phyloP scores from a whole-genome alignment of 2,329 filamentous ascomycete genomes.

The Hypoxylon sp. region DNA sequence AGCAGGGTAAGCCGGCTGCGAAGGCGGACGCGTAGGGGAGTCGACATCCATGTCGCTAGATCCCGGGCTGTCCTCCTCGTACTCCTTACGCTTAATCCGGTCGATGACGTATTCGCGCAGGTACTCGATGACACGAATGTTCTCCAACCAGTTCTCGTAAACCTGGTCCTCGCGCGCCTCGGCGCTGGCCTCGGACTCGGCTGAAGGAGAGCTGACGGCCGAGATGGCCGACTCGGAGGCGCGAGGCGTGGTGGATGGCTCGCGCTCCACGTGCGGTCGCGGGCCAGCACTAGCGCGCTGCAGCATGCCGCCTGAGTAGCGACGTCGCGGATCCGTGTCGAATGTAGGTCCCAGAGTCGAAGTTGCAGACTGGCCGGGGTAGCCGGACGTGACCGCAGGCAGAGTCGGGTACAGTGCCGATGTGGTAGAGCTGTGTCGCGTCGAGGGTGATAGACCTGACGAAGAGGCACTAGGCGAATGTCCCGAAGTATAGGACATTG shows the following conservation, averaged over 20 bases:
- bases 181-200: slow-evolving; percentile 67
- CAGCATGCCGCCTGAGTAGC: slow-evolving; percentile 77
- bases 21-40: slow-evolving; percentile 50
- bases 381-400: slow-evolving; percentile 78
- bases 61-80: slow-evolving; percentile 56
- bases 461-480: slow-evolving; percentile 82
- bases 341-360: slow-evolving; percentile 79
- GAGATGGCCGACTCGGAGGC: slow-evolving; percentile 59
- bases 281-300: slow-evolving; percentile 68
- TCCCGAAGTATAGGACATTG: slow-evolving; percentile 82
- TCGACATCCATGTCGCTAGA: slow-evolving; percentile 56
- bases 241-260: slow-evolving; percentile 62
- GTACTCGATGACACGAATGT: slow-evolving; percentile 75
- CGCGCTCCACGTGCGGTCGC: slow-evolving; percentile 56
- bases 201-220: slow-evolving; percentile 69
- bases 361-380: slow-evolving; percentile 76
- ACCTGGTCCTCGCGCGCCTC: slow-evolving; percentile 70
- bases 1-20: slow-evolving; percentile 56
- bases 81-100: slow-evolving; percentile 71
- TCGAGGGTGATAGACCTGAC: slow-evolving; percentile 77
- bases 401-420: slow-evolving; percentile 82
- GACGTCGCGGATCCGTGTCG: slow-evolving; percentile 73
- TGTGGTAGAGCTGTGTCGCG: slow-evolving; percentile 71
- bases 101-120: slow-evolving; percentile 71
- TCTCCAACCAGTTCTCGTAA: slow-evolving; percentile 76